Evolutionary conservation across 75 land plant genomes (phyloP), one percentile per base, ranked within the genome.

Genomic region (Gnetum montanum): DNA sequence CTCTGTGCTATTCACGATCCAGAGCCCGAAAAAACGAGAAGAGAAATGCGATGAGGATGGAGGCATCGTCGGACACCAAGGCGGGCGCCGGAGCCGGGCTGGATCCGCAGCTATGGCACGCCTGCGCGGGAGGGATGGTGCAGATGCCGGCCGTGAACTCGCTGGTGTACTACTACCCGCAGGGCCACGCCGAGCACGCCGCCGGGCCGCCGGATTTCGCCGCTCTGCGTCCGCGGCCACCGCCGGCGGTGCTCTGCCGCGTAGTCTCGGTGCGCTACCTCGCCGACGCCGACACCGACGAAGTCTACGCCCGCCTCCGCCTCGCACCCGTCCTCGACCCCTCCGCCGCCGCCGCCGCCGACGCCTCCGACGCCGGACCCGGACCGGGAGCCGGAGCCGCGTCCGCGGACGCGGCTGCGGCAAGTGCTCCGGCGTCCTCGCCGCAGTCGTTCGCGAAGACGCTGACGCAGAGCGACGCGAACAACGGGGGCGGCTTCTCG

Each of bases 401-500:
- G 13, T 45, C 27, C 3, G 34, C 48, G 1, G 31, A 49, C 18
- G 5, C 4, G 0, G 19, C 12, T 31, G 38, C 23, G 1, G 5
- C 4, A 4, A 64, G 70, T 4, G 60, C 31, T 2, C 70, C 57
- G n/a, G n/a, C n/a, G n/a, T 0, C 12, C 31, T 49, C 6, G 50
- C 81, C 82, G 10, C 75, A 75, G 0, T 86, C 92, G 1, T 86
- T 86, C 34, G 88, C 92, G 0, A 90, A 90, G 74, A 90, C 88
- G 3, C 60, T 90, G 46, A 90, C 96, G 0, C 92, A 86, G 63
- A 83, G 88, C 3, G 96, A 90, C 64, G 96, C 91, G 6, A 90
- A 86, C 74, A 90, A 86, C 60, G 96, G 96, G 7, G 96, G 96
- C 0, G 92, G 96, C 0, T 90, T 90, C 60, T 90, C 96, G 13